Evolutionary conservation across 2,329 filamentous ascomycete species (phyloP).

Genomic region (Emergomyces orientalis): DNA sequence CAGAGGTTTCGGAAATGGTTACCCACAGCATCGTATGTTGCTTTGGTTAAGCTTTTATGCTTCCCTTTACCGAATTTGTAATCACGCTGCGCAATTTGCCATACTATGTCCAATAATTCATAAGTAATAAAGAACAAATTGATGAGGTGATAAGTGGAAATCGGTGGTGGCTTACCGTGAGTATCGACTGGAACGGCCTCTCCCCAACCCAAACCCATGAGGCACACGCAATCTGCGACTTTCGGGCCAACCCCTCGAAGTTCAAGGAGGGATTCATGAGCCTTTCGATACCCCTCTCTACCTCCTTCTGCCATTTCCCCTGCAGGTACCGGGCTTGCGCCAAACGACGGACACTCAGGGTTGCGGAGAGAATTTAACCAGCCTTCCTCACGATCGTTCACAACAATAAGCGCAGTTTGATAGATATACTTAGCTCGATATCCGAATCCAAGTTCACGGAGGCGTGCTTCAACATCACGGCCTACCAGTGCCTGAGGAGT

Average conservation of each 20-base stretch:
- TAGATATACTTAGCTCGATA: slow-evolving; percentile 91
- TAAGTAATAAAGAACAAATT: slow-evolving; percentile 5
- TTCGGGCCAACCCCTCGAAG: slow-evolving; percentile 91
- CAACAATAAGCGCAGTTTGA: slow-evolving; percentile 69
- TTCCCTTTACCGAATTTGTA: slow-evolving; percentile 84
- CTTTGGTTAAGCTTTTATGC: slow-evolving; percentile 76
- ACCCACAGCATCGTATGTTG: slow-evolving; percentile 79
- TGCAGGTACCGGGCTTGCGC: slow-evolving; percentile 35
- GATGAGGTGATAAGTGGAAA: background rate
- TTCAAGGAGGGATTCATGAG: slow-evolving; percentile 68
- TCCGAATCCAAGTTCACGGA: slow-evolving; percentile 81
- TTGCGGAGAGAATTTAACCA: slow-evolving; percentile 78
- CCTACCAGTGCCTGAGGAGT: slow-evolving; percentile 62
- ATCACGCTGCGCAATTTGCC: slow-evolving; percentile 94
- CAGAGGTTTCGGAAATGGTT: slow-evolving; percentile 83
- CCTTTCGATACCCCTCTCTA: slow-evolving; percentile 61
- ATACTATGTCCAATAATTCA: slow-evolving; percentile 47
- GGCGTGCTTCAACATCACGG: slow-evolving; percentile 64
- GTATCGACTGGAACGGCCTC: slow-evolving; percentile 95
- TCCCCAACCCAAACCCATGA: slow-evolving; percentile 94
- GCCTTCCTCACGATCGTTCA: slow-evolving; percentile 52
- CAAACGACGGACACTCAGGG: slow-evolving; percentile 57
- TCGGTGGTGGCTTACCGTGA: slow-evolving; percentile 45
- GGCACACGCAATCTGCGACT: slow-evolving; percentile 89
- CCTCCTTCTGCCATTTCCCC: slow-evolving; percentile 43